Conservation (phyloP, 352 stramenopile species). For the Phytophthora litchii region DNA sequence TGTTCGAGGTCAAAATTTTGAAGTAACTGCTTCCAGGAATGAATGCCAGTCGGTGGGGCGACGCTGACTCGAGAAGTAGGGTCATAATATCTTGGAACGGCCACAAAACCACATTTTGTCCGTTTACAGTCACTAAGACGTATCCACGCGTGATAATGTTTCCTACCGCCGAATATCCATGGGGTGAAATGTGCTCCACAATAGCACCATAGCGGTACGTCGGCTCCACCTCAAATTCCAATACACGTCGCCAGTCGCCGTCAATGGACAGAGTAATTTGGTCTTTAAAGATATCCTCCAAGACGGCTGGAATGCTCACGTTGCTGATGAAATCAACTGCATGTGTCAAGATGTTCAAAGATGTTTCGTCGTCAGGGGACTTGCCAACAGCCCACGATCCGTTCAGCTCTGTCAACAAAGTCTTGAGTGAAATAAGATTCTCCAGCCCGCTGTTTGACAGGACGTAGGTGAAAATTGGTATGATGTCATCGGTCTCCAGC, state of each 20-base stretch:
- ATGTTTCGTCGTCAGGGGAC: slow-evolving; percentile 65
- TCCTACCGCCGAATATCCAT: slow-evolving; percentile 75
- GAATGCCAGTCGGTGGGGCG: slow-evolving; percentile 81
- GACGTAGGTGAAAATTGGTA: slow-evolving; percentile 91
- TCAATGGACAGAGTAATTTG: slow-evolving; percentile 91
- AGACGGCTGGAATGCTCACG: slow-evolving; percentile 83
- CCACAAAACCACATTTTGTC: slow-evolving; percentile 88
- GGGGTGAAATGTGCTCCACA: slow-evolving; percentile 76
- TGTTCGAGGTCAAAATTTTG: slow-evolving; percentile 88
- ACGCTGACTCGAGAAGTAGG: slow-evolving; percentile 66
- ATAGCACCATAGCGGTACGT: slow-evolving; percentile 87
- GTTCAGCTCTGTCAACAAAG: slow-evolving; percentile 76
- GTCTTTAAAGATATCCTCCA: slow-evolving; percentile 92
- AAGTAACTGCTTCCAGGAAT: slow-evolving; percentile 88
- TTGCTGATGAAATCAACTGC: slow-evolving; percentile 87
- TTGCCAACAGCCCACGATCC: slow-evolving; percentile 68
- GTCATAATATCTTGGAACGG: slow-evolving; percentile 75
- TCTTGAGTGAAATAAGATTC: slow-evolving; percentile 83
- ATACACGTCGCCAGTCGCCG: slow-evolving; percentile 76
- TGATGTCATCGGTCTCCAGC: slow-evolving; percentile 85
- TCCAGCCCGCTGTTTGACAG: slow-evolving; percentile 86
- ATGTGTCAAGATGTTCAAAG: slow-evolving; percentile 77
- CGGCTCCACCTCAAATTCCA: slow-evolving; percentile 84
- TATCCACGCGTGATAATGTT: slow-evolving; percentile 76
- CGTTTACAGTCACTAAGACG: slow-evolving; percentile 86